Conservation (phyloP, 768 basidiomycete species). For the Leccinellum rugosiceps region DNA sequence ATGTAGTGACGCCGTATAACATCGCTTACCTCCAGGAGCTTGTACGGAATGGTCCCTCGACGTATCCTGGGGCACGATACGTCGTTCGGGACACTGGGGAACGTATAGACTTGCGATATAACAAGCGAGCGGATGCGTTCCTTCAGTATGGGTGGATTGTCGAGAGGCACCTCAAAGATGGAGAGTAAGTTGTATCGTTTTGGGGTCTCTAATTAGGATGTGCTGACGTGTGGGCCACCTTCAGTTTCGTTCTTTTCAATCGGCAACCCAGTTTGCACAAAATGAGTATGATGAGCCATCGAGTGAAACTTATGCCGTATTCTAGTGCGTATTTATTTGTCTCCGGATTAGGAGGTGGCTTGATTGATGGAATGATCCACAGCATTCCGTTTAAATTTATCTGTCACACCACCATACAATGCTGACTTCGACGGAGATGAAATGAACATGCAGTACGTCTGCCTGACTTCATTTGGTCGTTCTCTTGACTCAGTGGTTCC, state of each 20-base stretch:
- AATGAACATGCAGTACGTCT: constrained; percentile 99
- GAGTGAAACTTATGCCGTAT: constrained; percentile 95
- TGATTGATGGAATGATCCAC: constrained; percentile 16
- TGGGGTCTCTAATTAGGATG: not conserved
- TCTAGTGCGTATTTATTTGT: constrained; percentile 64
- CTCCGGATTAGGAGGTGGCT: not conserved
- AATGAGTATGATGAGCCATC: constrained; percentile 99
- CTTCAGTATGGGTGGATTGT: constrained; percentile 99
- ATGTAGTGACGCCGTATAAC: constrained; percentile 92
- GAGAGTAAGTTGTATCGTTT: constrained; percentile 71
- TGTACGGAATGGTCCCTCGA: constrained; percentile 90
- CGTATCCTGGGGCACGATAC: constrained; percentile 95
- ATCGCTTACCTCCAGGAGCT: constrained; percentile 91
- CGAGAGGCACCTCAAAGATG: constrained; percentile 95
- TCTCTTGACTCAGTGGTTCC: constrained; percentile 7
- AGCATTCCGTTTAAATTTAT: constrained; percentile 98
- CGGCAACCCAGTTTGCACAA: constrained; percentile 98
- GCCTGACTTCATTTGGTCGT: not conserved
- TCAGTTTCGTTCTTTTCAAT: constrained; percentile 67
- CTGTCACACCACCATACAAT: constrained; percentile 98
- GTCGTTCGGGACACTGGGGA: constrained; percentile 97
- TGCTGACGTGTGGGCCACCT: constrained; percentile 1
- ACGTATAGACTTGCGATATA: constrained; percentile 94
- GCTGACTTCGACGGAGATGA: constrained; percentile 99
- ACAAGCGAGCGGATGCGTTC: constrained; percentile 92